These are phyloP conservation scores for Talaromyces sp. DNA, from an alignment of 2,329 filamentous ascomycete genomes.

Conservation along the genomic window DNA sequence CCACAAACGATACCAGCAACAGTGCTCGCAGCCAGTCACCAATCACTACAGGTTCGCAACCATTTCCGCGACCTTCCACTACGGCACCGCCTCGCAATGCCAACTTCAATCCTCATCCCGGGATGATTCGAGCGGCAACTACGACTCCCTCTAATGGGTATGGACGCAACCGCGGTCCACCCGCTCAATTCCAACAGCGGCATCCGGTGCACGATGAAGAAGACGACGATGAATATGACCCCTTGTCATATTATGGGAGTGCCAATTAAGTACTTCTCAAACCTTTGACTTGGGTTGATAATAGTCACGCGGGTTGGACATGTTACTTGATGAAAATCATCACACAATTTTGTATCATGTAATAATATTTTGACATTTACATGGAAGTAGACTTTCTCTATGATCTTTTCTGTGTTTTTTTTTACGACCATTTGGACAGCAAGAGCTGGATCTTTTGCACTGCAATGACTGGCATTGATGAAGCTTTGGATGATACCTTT, in stretches of 20 bases:
- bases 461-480: constrained; percentile 13
- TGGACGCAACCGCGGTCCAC: background rate
- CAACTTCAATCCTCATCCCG: constrained; percentile 5
- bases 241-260: constrained; percentile 17
- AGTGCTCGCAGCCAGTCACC: background rate
- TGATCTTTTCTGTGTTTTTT: background rate
- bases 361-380: background rate
- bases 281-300: background rate
- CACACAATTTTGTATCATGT: constrained; percentile 3
- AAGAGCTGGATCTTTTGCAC: constrained; percentile 14
- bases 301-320: constrained; percentile 6
- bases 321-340: constrained; percentile 3
- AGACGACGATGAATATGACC: constrained; percentile 18
- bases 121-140: constrained; percentile 14
- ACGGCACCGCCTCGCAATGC: background rate
- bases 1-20: background rate
- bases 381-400: background rate
- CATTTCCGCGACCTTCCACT: constrained; percentile 11
- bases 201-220: constrained; percentile 10
- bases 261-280: background rate
- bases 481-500: constrained; percentile 12
- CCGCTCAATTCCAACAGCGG: background rate
- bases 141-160: constrained; percentile 16
- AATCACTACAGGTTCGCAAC: background rate
- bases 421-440: constrained; percentile 5